phyloP scores from a whole-genome alignment of 345 rosid species.

The Ricinus communis region DNA sequence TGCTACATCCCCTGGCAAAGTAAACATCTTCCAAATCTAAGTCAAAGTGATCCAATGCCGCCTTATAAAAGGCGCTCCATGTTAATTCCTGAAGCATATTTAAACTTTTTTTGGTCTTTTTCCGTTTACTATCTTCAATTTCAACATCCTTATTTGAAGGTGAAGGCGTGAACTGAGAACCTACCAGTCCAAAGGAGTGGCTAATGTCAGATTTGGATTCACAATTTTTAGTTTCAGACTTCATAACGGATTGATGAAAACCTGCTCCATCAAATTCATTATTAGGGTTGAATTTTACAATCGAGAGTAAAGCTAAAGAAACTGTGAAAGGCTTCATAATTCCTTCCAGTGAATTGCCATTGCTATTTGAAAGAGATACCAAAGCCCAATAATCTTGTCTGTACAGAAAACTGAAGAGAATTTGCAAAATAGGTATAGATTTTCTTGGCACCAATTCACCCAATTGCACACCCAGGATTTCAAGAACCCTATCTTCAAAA shows the following conservation, averaged over 20 bases:
- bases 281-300: slow-evolving; percentile 29
- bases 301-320: slow-evolving; percentile 56
- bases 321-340: slow-evolving; percentile 76
- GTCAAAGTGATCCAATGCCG: slow-evolving; percentile 44
- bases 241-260: slow-evolving; percentile 18
- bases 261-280: slow-evolving; percentile 17
- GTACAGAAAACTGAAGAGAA: slow-evolving; percentile 67
- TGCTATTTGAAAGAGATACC: slow-evolving; percentile 50
- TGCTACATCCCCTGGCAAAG: slow-evolving; percentile 45
- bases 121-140: slow-evolving; percentile 33
- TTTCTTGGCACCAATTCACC: slow-evolving; percentile 42
- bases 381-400: slow-evolving; percentile 68
- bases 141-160: slow-evolving; percentile 20
- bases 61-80: slow-evolving; percentile 61
- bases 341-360: slow-evolving; percentile 46
- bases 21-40: slow-evolving; percentile 61
- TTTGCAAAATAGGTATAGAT: slow-evolving; percentile 65
- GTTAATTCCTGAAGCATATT: slow-evolving; percentile 44
- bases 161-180: slow-evolving; percentile 24
- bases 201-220: slow-evolving; percentile 17
- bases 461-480: slow-evolving; percentile 51
- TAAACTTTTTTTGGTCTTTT: slow-evolving; percentile 35
- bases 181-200: slow-evolving; percentile 11
- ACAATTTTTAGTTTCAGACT: slow-evolving; percentile 12
- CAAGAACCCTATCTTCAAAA: slow-evolving; percentile 59